Evolutionary conservation across 257 asterid genomes (phyloP).

Genomic region (Scutellaria galericulata): DNA sequence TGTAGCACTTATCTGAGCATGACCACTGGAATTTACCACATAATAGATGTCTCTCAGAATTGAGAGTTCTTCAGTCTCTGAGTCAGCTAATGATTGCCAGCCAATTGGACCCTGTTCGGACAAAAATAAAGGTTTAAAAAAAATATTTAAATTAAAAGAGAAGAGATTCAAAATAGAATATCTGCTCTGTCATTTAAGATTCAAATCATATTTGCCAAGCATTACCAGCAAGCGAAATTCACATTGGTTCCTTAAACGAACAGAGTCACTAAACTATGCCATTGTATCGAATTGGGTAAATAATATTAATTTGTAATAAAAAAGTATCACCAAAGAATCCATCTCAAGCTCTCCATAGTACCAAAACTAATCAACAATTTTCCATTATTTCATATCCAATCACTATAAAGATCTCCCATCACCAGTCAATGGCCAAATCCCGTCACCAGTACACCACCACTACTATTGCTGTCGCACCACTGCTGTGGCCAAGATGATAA

Average conservation of each 20-base stretch:
- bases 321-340: too few species aligned
- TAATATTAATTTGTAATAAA: too few species aligned
- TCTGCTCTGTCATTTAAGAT: neutral
- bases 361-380: neutral
- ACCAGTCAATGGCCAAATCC: neutral
- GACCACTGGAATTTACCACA: conserved; percentile 63
- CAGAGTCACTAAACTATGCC: too few species aligned
- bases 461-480: neutral
- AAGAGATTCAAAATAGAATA: conserved; percentile 27
- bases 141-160: neutral
- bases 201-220: neutral
- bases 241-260: too few species aligned
- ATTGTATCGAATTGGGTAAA: too few species aligned
- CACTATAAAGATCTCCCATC: neutral
- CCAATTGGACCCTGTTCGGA: conserved; percentile 86
- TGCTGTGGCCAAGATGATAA: neutral
- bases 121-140: conserved; percentile 30
- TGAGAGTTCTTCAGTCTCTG: conserved; percentile 66
- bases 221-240: too few species aligned
- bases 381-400: neutral
- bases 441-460: neutral
- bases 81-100: conserved; percentile 83
- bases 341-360: too few species aligned
- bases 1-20: conserved; percentile 74
- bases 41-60: conserved; percentile 71